Evolutionary conservation across 495 filamentous ascomycete species (phyloP), one percentile per base, ranked within the genome.

Genomic region (Hyaloscypha finlandica): DNA sequence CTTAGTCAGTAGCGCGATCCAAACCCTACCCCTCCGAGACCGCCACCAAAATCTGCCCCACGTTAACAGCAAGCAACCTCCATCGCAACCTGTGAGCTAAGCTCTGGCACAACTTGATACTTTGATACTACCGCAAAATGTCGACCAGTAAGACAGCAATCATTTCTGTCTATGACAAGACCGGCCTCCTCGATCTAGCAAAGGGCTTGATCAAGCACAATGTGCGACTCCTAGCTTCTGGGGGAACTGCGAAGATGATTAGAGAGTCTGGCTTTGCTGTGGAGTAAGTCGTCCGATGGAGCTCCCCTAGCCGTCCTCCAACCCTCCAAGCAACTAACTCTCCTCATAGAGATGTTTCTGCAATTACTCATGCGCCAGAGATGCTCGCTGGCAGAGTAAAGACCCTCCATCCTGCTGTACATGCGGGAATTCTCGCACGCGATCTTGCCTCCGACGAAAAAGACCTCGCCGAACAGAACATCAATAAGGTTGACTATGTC

Each of bases 81-180:
- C 1, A 25, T 25, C 8, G 3, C 20, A 8, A 6, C n/a, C 8
- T 25, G 53, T 56, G 9, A 29, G 53, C 8, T n/a, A 56, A 56
- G 20, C 30, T 56, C 42, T 48, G 16, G 42, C 42, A 48, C 16
- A 19, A 48, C 8, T 25, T 25, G 25, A 25, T 25, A 25, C 25
- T 14, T 48, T 48, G 42, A 19, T 19, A 48, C 9, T 3, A 48
- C 42, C 4, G 42, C 53, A 67, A 61, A 32, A 71, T 65, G 64
- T 59, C 69, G 16, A 48, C 42, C 31, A 57, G 42, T 14, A 70
- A 73, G 53, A 70, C 32, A 89, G 95, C 95, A 52, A 98, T 99
- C 74, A 85, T 99, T 74, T 97, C 93, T 70, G 96, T 98, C 83
- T 98, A 94, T 76, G 91, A 99, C 83, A 99, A 99, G 89, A 97